Evolutionary conservation across 148 eudicot species (phyloP), one percentile per base, ranked within the genome.

Genomic region (Rhododendron griersonianum): DNA sequence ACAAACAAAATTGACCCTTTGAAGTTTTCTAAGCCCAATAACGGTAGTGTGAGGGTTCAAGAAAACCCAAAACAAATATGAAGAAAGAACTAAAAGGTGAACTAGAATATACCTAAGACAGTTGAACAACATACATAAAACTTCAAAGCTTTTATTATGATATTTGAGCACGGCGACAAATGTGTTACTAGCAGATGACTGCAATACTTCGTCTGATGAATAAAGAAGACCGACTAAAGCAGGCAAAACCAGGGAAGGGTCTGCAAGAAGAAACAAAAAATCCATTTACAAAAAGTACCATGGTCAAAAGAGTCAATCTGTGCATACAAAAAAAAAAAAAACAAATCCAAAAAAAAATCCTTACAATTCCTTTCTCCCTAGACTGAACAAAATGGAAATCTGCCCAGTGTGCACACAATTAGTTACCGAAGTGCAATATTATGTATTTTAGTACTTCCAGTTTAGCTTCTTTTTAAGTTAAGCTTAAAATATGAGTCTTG

Each of bases 161-260:
- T n/a, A n/a, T n/a, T n/a, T n/a, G n/a, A n/a, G n/a, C n/a, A n/a
- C n/a, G n/a, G 74, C 87, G 5, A 90, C 76, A 14, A 94, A 82
- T 67, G 95, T 88, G 83, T 65, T 77, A 81, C 91, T 85, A 48
- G 93, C 92, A 67, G 90, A 89, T 78, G 89, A 83, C 19, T 84
- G 91, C 67, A 84, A 73, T 53, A 81, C 88, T 79, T 88, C 92
- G 83, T 87, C 63, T 65, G 85, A 57, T 50, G 94, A 85, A 83
- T 86, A 92, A 87, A 88, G 77, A 75, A 86, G 92, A 87, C 85
- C 85, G 84, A 91, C 89, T 47, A 95, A 87, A 48, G 91, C 84
- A 71, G 95, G 92, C 88, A 93, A 88, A 53, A 92, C 92, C 65
- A 92, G 81, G 23, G 89, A 83, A 44, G 94, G 95, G 85, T 94